These are phyloP conservation scores for Colletotrichum noveboracense DNA, from an alignment of 2,329 filamentous ascomycete genomes.

Conservation along the genomic window DNA sequence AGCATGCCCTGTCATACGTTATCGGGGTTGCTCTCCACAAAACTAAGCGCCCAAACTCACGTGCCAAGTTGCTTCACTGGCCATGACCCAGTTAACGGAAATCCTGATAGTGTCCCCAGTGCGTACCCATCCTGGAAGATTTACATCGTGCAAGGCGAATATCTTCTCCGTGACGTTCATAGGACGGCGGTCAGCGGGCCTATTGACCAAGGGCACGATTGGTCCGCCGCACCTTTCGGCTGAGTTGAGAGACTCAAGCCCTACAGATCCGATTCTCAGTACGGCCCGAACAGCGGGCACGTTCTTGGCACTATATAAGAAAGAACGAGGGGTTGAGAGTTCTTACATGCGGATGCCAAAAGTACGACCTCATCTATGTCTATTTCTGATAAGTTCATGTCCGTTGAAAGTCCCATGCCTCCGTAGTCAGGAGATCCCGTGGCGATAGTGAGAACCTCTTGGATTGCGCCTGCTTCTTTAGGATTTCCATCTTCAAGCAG, in stretches of 20 bases:
- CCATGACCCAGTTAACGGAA: constrained; percentile 50
- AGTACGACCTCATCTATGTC: not conserved
- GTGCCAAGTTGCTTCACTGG: constrained; percentile 46
- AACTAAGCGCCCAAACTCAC: constrained; percentile 26
- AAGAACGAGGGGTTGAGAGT: not conserved
- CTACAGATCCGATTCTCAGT: not conserved
- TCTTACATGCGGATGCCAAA: not conserved
- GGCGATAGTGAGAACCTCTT: not conserved
- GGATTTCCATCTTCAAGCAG: not conserved
- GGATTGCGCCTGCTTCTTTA: not conserved
- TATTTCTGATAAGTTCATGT: not conserved
- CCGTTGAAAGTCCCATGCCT: not conserved
- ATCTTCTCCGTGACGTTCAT: constrained; percentile 53
- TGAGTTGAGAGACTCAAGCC: constrained; percentile 7
- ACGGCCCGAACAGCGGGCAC: not conserved
- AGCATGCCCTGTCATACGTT: constrained; percentile 3
- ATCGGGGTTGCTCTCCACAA: constrained; percentile 5
- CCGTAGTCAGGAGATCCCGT: not conserved
- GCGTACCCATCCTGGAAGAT: constrained; percentile 34
- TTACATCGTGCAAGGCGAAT: constrained; percentile 44
- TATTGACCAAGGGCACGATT: not conserved
- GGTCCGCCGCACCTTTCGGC: not conserved
- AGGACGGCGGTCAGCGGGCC: constrained; percentile 2
- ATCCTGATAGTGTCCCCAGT: constrained; percentile 46
- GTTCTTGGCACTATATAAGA: not conserved